A percentile compares a stretch with the other conserved stretches of the same genome.
These are phyloP conservation scores for Annona squamosa DNA, from an alignment of 164 flowering plant species.

Conservation along the genomic window DNA sequence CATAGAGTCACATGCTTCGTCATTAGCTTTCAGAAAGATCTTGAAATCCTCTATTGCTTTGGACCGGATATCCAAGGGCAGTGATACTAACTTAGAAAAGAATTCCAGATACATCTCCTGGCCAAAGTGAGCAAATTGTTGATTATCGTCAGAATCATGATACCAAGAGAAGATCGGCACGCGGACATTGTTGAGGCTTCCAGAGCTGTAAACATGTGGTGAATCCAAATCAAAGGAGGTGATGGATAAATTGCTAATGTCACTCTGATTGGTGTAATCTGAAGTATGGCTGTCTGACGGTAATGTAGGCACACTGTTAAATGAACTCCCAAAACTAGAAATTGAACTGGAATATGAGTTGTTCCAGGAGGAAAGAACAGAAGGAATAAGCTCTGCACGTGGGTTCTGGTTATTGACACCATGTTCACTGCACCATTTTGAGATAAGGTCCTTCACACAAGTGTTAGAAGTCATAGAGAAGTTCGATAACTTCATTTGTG, in stretches of 20 bases:
- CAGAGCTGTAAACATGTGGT: constrained; percentile 16
- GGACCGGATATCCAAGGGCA: constrained; percentile 49
- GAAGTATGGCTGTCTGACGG: background rate
- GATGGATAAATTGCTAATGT: constrained; percentile 48
- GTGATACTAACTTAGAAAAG: constrained; percentile 29
- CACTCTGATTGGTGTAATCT: constrained; percentile 23
- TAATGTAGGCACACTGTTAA: constrained; percentile 31
- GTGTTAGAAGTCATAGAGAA: constrained; percentile 45
- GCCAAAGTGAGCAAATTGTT: constrained; percentile 9
- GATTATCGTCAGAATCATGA: constrained; percentile 15
- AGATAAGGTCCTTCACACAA: constrained; percentile 50
- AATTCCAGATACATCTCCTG: constrained; percentile 11
- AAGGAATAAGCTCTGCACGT: constrained; percentile 12
- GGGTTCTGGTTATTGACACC: constrained; percentile 21
- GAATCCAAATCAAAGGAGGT: constrained; percentile 40
- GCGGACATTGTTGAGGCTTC: constrained; percentile 10
- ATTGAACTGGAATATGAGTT: constrained; percentile 18
- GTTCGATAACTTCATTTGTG: constrained; percentile 37
- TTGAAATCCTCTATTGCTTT: constrained; percentile 40
- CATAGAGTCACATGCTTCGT: constrained; percentile 23
- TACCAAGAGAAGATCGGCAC: constrained; percentile 2
- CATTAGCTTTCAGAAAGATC: constrained; percentile 22
- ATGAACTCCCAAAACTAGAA: constrained; percentile 41
- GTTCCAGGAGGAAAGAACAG: constrained; percentile 10
- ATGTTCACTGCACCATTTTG: constrained; percentile 52